Percentiles rank a stretch among this genome's conserved stretches.
Conservation (phyloP, 768 basidiomycete genomes). For the Boletus eberwhitei region DNA sequence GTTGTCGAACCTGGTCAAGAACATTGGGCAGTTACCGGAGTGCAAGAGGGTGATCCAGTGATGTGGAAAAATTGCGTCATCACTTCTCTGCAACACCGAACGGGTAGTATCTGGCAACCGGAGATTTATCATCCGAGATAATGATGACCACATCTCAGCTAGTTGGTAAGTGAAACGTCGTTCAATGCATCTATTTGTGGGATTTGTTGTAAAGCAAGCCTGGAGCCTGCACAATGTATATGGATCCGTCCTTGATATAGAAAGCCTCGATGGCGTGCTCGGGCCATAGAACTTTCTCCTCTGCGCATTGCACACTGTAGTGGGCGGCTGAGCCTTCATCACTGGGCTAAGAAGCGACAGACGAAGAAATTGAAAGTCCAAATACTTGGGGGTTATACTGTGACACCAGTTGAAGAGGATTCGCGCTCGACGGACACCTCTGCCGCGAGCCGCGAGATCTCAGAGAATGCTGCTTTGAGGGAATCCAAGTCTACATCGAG, state of each 20-base stretch:
- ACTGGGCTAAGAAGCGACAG: background rate
- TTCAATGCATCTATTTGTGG: conserved; percentile 6
- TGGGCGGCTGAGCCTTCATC: background rate
- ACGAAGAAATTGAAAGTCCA: background rate
- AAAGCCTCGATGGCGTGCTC: conserved; percentile 6
- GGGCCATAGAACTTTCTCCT: background rate
- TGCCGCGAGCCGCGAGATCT: conserved; percentile 75
- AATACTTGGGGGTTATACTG: background rate
- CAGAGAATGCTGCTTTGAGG: conserved; percentile 76
- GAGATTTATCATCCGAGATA: conserved; percentile 35
- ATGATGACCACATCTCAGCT: conserved; percentile 1
- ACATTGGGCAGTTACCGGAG: conserved; percentile 34
- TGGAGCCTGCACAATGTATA: conserved; percentile 8
- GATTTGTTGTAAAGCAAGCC: conserved; percentile 12
- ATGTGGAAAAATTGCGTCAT: conserved; percentile 36
- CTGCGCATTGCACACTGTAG: background rate
- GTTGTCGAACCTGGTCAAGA: conserved; percentile 37
- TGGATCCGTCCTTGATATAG: background rate
- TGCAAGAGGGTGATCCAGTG: conserved; percentile 13
- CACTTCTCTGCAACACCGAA: conserved; percentile 37
- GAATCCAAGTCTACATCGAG: conserved; percentile 82
- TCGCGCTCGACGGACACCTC: conserved; percentile 55
- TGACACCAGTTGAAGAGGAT: background rate
- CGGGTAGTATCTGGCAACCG: conserved; percentile 42
- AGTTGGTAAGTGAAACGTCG: conserved; percentile 3